Percentiles rank a stretch among this genome's conserved stretches.
These are phyloP conservation scores for Hypoxylon sp. DNA, from an alignment of 2,329 filamentous ascomycete genomes.

Conservation along the genomic window DNA sequence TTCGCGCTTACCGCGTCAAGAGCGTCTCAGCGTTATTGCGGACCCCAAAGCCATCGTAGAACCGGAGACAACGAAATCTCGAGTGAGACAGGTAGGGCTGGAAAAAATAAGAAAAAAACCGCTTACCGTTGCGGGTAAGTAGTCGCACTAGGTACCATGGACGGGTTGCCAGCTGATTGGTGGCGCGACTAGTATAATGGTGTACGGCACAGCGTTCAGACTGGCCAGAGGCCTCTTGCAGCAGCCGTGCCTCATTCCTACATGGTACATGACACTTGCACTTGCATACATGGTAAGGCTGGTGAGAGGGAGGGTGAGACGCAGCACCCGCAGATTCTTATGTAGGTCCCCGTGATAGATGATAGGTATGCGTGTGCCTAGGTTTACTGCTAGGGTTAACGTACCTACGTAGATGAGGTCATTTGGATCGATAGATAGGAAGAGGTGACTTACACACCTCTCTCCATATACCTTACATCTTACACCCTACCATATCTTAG, in stretches of 20 bases:
- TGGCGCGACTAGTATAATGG: conserved; percentile 7
- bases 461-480: too few species aligned
- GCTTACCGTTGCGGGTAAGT: conserved; percentile 26
- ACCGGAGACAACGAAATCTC: conserved; percentile 2
- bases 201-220: conserved; percentile 24
- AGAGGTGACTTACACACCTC: not conserved
- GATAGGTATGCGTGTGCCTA: not conserved
- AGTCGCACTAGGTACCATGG: conserved; percentile 26
- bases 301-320: not conserved
- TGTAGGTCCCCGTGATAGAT: not conserved
- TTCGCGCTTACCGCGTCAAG: conserved; percentile 32
- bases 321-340: not conserved
- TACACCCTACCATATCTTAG: not conserved
- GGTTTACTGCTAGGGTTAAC: not conserved
- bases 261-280: too few species aligned
- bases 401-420: not conserved
- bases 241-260: conserved; percentile 24
- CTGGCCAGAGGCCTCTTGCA: conserved; percentile 22
- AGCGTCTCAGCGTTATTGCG: conserved; percentile 1
- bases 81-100: conserved; percentile 17
- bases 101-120: not conserved
- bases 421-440: not conserved
- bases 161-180: conserved; percentile 4
- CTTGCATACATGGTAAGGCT: not conserved
- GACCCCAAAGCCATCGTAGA: conserved; percentile 24